A percentile compares a stretch with the other conserved stretches of the same genome.
These are phyloP conservation scores for Thamnidium elegans DNA, from an alignment of 192 early-diverging fungal genomes.

Conservation along the genomic window DNA sequence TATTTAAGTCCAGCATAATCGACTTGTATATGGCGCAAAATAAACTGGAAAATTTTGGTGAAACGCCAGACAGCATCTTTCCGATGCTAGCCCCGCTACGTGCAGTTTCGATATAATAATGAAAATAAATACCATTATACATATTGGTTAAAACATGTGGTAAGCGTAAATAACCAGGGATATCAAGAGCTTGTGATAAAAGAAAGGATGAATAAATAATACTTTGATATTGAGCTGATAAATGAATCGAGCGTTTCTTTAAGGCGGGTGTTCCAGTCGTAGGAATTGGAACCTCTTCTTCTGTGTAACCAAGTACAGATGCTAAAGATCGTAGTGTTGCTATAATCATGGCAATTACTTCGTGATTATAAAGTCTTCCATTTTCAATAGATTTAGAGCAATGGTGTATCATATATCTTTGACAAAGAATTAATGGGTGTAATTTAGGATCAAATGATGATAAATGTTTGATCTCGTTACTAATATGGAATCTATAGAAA, in stretches of 20 bases:
- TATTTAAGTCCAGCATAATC: constrained; percentile 4
- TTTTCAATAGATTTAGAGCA: constrained; percentile 13
- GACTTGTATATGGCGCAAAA: constrained; percentile 3
- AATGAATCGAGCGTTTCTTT: constrained; percentile 40
- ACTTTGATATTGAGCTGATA: constrained; percentile 46
- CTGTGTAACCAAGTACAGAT: constrained; percentile 13
- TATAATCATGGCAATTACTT: constrained; percentile 47
- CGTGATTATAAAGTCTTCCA: constrained; percentile 32
- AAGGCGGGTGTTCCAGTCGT: constrained; percentile 13
- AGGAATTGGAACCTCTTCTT: not conserved
- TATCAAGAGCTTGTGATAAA: constrained; percentile 36
- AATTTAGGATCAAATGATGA: not conserved
- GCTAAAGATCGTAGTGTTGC: constrained; percentile 27
- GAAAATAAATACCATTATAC: constrained; percentile 23
- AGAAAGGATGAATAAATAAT: constrained; percentile 35
- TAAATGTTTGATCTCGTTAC: not conserved
- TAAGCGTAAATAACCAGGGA: constrained; percentile 21
- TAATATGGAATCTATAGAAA: not conserved
- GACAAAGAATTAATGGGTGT: constrained; percentile 31
- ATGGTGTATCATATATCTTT: constrained; percentile 44
- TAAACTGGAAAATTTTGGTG: not conserved
- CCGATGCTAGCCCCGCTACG: constrained; percentile 7
- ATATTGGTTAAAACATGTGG: not conserved
- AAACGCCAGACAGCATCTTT: constrained; percentile 2
- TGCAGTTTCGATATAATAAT: constrained; percentile 10